Conservation (phyloP, 2,329 filamentous ascomycete genomes). For the Penicillium sp. region DNA sequence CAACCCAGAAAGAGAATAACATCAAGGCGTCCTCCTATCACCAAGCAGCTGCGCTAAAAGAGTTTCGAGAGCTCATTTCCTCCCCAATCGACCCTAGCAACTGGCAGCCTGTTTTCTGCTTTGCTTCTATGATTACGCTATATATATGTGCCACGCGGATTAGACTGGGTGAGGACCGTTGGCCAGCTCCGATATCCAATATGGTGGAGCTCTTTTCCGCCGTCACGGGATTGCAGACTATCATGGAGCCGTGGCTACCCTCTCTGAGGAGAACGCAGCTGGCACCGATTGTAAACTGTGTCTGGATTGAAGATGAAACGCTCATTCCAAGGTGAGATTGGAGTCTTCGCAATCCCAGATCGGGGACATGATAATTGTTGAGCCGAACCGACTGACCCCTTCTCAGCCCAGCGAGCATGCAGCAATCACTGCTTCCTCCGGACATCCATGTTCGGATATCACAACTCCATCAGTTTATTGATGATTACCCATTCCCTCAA, state of each 20-base stretch:
- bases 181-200: conserved; percentile 17
- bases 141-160: conserved; percentile 11
- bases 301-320: conserved; percentile 13
- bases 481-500: conserved; percentile 13
- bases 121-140: conserved; percentile 17
- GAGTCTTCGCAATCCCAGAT: background rate
- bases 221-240: conserved; percentile 16
- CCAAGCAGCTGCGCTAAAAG: conserved; percentile 13
- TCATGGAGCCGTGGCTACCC: conserved; percentile 17
- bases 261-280: conserved; percentile 12
- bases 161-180: conserved; percentile 9
- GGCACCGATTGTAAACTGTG: conserved; percentile 14
- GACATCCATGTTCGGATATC: conserved; percentile 13
- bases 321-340: conserved; percentile 11
- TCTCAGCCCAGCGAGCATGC: conserved; percentile 3
- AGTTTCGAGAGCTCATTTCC: conserved; percentile 19
- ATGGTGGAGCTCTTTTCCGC: conserved; percentile 16
- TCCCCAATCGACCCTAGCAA: conserved; percentile 14
- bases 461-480: conserved; percentile 12
- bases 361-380: background rate
- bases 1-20: conserved; percentile 12
- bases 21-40: conserved; percentile 17
- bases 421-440: conserved; percentile 16
- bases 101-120: conserved; percentile 22
- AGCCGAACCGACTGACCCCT: background rate